These are phyloP conservation scores for Pyrenophora teres DNA, from an alignment of 2,329 filamentous ascomycete species.

Conservation along the genomic window DNA sequence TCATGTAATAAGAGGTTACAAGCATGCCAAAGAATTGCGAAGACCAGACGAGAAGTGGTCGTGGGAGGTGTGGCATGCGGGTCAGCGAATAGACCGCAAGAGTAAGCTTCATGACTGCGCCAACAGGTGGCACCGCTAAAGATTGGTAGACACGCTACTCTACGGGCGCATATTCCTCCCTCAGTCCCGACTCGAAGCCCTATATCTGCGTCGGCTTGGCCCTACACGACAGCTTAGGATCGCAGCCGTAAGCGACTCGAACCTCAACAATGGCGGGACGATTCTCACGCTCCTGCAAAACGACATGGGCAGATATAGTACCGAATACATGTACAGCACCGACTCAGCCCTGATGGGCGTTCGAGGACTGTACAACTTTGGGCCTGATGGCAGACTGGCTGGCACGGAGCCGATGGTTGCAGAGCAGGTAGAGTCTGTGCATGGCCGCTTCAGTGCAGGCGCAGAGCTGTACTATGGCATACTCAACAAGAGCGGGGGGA, in stretches of 20 bases:
- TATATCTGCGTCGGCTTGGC: conserved; percentile 78
- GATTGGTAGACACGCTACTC: conserved; percentile 61
- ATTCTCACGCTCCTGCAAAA: conserved; percentile 76
- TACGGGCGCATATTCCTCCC: conserved; percentile 84
- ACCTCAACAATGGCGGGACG: conserved; percentile 75
- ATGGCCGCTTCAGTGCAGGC: conserved; percentile 85
- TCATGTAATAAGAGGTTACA: conserved; percentile 79
- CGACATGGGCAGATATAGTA: conserved; percentile 82
- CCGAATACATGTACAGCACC: conserved; percentile 89
- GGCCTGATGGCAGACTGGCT: conserved; percentile 63
- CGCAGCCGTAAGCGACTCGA: conserved; percentile 74
- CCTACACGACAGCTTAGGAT: conserved; percentile 80
- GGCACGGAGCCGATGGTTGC: conserved; percentile 29
- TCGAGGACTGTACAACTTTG: conserved; percentile 93
- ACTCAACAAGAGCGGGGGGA: conserved; percentile 88
- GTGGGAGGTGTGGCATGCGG: conserved; percentile 61
- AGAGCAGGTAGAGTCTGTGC: conserved; percentile 59
- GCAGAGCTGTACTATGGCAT: conserved; percentile 95
- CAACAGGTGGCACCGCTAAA: conserved; percentile 24
- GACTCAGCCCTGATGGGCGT: conserved; percentile 88
- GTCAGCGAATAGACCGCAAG: conserved; percentile 56
- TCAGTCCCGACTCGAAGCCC: conserved; percentile 80
- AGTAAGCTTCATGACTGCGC: conserved; percentile 37
- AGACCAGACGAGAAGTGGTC: conserved; percentile 56
- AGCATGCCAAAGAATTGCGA: conserved; percentile 71